Evolutionary conservation across 2,329 filamentous ascomycete genomes (phyloP).

Genomic region (Nannizziopsis arthrosporioides): DNA sequence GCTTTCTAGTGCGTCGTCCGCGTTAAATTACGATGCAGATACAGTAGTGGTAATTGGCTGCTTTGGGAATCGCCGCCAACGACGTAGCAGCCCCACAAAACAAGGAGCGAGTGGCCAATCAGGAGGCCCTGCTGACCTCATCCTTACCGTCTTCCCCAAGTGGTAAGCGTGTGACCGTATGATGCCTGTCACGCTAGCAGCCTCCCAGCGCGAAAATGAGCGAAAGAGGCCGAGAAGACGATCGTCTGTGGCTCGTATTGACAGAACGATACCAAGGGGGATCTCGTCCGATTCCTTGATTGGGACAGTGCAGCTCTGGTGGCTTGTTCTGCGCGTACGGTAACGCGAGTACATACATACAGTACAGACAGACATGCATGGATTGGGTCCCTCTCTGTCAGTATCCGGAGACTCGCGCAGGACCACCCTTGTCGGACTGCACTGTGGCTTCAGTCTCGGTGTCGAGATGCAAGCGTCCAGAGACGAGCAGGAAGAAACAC

Average conservation of each 20-base stretch:
- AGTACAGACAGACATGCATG: too few species aligned
- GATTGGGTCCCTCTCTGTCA: too few species aligned
- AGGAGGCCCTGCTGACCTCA: conserved; percentile 8
- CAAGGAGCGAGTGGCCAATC: background rate
- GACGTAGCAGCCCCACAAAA: conserved; percentile 7
- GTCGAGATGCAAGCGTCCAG: too few species aligned
- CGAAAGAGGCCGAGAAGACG: background rate
- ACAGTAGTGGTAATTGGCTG: background rate
- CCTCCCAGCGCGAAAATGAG: too few species aligned
- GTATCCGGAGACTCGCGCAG: too few species aligned
- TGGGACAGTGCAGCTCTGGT: background rate
- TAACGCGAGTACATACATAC: too few species aligned
- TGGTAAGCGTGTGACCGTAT: conserved; percentile 4
- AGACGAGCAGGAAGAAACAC: too few species aligned
- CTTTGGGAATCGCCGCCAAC: background rate
- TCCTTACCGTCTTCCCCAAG: background rate
- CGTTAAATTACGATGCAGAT: background rate
- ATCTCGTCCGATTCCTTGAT: background rate
- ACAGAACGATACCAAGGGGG: background rate
- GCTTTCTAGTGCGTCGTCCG: background rate
- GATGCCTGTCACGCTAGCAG: background rate
- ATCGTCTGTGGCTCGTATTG: conserved; percentile 7
- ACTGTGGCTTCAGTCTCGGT: too few species aligned
- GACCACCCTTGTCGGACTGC: too few species aligned
- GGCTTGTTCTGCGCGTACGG: too few species aligned